These are phyloP conservation scores for Begonia masoniana DNA, from an alignment of 306 rosid genomes.

Conservation along the genomic window DNA sequence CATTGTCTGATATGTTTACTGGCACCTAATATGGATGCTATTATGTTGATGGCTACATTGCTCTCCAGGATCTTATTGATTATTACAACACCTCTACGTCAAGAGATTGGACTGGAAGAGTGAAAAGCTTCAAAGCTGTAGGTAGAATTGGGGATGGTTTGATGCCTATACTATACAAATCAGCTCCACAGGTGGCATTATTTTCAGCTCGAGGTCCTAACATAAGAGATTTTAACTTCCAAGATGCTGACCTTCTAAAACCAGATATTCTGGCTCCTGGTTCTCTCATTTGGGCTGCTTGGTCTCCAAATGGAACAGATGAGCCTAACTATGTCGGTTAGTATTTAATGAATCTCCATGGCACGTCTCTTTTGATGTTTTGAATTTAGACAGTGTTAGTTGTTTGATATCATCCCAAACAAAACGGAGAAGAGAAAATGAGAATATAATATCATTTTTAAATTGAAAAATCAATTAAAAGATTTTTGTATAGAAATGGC, in stretches of 20 bases:
- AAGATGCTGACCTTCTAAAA: conserved; percentile 72
- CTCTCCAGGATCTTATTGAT: conserved; percentile 70
- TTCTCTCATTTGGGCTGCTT: conserved; percentile 83
- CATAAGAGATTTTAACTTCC: conserved; percentile 66
- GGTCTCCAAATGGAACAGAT: conserved; percentile 81
- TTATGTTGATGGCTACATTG: background rate
- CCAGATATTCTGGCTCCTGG: conserved; percentile 98
- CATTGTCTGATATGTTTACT: no score
- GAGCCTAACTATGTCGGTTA: conserved; percentile 81
- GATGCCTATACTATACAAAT: conserved; percentile 72
- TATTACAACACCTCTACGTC: conserved; percentile 84
- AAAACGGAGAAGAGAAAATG: background rate
- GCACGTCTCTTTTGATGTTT: background rate
- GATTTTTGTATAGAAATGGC: no score
- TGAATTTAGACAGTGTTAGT: background rate
- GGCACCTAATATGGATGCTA: no score
- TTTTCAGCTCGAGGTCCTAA: conserved; percentile 99
- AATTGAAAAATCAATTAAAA: no score
- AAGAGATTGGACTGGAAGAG: conserved; percentile 98
- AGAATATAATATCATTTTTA: no score
- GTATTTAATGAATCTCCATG: conserved; percentile 52
- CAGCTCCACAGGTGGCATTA: conserved; percentile 81
- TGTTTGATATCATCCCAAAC: background rate
- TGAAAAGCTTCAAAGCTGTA: conserved; percentile 62
- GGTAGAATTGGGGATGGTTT: conserved; percentile 91